Percentiles rank a stretch among this genome's conserved stretches.
Evolutionary conservation across 116 monocot species (phyloP).

Genomic region (Phalaenopsis hybrid): DNA sequence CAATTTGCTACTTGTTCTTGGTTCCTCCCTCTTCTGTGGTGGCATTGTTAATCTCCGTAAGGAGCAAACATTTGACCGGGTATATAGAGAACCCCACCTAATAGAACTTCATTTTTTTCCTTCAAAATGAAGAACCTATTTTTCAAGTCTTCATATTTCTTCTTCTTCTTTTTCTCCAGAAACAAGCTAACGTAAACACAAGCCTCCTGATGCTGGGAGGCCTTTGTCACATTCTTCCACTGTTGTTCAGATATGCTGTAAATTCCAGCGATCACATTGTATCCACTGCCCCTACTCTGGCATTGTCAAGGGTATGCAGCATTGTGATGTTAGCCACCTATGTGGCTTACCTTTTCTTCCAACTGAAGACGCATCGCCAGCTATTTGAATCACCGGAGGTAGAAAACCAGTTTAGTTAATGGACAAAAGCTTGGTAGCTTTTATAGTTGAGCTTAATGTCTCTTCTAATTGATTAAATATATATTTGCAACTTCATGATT

Average conservation of each 20-base stretch:
- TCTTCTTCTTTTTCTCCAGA: conserved; percentile 14
- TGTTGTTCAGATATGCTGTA: conserved; percentile 34
- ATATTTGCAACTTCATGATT: background rate
- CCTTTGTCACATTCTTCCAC: conserved; percentile 39
- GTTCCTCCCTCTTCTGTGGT: conserved; percentile 56
- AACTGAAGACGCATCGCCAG: conserved; percentile 63
- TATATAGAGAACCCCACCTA: conserved; percentile 6
- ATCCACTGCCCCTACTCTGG: conserved; percentile 8
- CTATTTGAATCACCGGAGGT: conserved; percentile 56
- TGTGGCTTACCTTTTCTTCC: conserved; percentile 59
- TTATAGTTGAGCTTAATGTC: background rate
- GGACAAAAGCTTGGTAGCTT: no score
- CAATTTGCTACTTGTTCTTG: conserved; percentile 65
- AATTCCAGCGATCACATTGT: background rate
- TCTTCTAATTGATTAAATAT: background rate
- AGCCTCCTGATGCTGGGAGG: conserved; percentile 42
- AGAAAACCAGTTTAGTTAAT: no score
- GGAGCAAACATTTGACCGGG: conserved; percentile 44
- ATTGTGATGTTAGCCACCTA: conserved; percentile 58
- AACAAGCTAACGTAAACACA: conserved; percentile 50
- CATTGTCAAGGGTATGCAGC: conserved; percentile 50
- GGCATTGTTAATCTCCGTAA: conserved; percentile 50
- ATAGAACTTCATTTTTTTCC: no score
- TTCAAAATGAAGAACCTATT: no score
- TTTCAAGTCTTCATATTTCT: no score